Evolutionary conservation across 1,284 basidiomycete genomes (phyloP).

Genomic region (Trametes polyzona): DNA sequence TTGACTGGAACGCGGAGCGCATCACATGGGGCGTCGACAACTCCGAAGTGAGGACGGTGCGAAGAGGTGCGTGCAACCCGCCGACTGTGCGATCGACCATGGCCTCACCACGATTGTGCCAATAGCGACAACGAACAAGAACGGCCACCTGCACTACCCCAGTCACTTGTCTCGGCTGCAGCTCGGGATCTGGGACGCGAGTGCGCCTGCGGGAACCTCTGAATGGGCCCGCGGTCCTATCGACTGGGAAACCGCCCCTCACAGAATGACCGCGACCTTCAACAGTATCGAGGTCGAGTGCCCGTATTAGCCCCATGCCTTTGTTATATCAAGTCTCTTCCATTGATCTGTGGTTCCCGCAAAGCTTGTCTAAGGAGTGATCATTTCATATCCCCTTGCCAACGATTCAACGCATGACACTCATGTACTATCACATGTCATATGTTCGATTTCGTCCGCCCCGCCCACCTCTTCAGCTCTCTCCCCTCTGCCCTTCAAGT

Average conservation of each 20-base stretch:
- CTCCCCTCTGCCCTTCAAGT: too few relatives aligned
- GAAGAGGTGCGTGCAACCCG: constrained; percentile 35
- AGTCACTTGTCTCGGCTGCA: constrained; percentile 41
- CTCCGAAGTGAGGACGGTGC: constrained; percentile 39
- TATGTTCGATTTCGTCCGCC: too few relatives aligned
- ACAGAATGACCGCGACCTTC: constrained; percentile 41
- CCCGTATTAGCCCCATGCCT: constrained; percentile 32
- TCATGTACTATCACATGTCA: too few relatives aligned
- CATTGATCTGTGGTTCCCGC: too few relatives aligned
- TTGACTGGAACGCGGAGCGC: constrained; percentile 46
- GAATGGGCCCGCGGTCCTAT: constrained; percentile 52
- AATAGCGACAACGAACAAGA: constrained; percentile 41
- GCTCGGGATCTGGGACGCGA: constrained; percentile 55
- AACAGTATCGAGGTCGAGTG: constrained; percentile 48
- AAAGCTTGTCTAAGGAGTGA: too few relatives aligned
- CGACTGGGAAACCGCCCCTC: constrained; percentile 43
- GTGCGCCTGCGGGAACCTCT: constrained; percentile 46
- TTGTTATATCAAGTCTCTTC: too few relatives aligned
- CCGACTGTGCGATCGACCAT: not conserved
- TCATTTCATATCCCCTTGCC: too few relatives aligned
- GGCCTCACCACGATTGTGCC: not conserved
- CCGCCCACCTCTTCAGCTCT: too few relatives aligned
- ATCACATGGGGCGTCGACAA: constrained; percentile 51
- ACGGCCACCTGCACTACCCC: constrained; percentile 44
- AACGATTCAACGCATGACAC: too few relatives aligned